Base-by-base conservation (phyloP, 2,329 filamentous ascomycete genomes). In the Colletotrichum lini region DNA sequence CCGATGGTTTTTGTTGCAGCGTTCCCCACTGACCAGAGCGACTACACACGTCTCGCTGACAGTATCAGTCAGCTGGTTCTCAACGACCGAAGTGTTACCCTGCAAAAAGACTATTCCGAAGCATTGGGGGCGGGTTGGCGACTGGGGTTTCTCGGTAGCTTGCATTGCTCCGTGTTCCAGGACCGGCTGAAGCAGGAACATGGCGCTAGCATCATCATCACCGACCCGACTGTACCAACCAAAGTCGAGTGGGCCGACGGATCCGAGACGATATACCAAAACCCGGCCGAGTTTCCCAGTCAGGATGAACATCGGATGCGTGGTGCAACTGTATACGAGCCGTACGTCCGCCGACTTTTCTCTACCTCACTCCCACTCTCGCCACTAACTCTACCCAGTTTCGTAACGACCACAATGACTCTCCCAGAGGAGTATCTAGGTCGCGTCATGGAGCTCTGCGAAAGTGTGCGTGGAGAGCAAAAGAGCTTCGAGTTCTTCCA, bases 141-240 rank as follows among this genome's bases (percentile, higher is more conserved):
- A 56, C 84, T 99, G 13, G 96, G 96, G 0, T 99, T 99, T 78
- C 84, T 99, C 4, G 96, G 96, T n/a, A 98, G 95, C 15, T 85
- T 99, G 58, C 96, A 99, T 81, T 98, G 96, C 83, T 98, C 95
- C n/a, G 96, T 99, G 5, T 99, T 99, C 77, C 95, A 99, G 82
- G 96, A 99, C 81, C 93, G 96, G 1, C 84, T 99, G 64, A 91
- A 94, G 53, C 95, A 98, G 81, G 96, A 99, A 81, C 95, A 99
- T 77, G 96, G 96, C 6, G 93, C 94, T 3, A 96, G 91, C 77
- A 95, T 99, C 79, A 98, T 99, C 82, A 96, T 99, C 79, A 99
- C 96, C 0, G 96, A 97, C 47, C 96, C 96, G 0, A 96, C 94
- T 0, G 96, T 99, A 15, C 95, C 96, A 3, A 97, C 96, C 77